Base-by-base conservation (phyloP, 2,329 filamentous ascomycete species). In the Fonsecaea erecta region DNA sequence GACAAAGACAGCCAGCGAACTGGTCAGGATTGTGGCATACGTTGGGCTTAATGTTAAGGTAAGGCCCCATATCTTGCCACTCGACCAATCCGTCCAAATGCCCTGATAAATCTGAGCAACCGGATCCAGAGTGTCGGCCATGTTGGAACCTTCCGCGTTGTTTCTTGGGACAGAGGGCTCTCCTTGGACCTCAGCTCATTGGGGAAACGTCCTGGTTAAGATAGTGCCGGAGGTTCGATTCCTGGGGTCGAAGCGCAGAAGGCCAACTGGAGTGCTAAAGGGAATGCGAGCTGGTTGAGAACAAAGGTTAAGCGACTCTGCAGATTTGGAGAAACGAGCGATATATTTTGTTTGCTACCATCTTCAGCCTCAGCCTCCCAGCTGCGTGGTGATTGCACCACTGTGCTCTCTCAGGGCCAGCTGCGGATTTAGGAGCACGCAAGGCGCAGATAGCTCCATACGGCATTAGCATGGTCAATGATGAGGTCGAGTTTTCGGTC, bases 41-140 rank as follows among this genome's bases (percentile, higher is more conserved):
- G 52, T 57, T 16, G 69, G 62, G 18, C 32, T 60, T 9, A 72
- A 52, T 7, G 68, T 72, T 35, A 62, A 63, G 3, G 70, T 72
- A 1, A 67, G 60, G 1, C 70, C 69, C 56, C 67, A 64, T 43
- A 62, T 53, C 24, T 37, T 61, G 21, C 67, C 64, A 18, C 58
- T 66, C 1, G 68, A 64, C 59, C 60, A 70, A 51, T 70, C 52
- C 32, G 60, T 69, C 68, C 68, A 70, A 18, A 69, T 24, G 12
- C 68, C 68, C 46, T 62, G 40, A 21, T 67, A 63, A 26, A 62
- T 46, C n/a, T 40, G 40, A 5, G 51, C 40, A n/a, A 26, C 37
- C 8, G 60, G 55, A 21, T 24, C 14, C 3, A n/a, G 26, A 53
- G 12, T n/a, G 14, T 48, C 5, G 11, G 43, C 43, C 5, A 24